Evolutionary conservation across 139 green algal species (phyloP).

Genomic region (Tetradesmus obliquus): DNA sequence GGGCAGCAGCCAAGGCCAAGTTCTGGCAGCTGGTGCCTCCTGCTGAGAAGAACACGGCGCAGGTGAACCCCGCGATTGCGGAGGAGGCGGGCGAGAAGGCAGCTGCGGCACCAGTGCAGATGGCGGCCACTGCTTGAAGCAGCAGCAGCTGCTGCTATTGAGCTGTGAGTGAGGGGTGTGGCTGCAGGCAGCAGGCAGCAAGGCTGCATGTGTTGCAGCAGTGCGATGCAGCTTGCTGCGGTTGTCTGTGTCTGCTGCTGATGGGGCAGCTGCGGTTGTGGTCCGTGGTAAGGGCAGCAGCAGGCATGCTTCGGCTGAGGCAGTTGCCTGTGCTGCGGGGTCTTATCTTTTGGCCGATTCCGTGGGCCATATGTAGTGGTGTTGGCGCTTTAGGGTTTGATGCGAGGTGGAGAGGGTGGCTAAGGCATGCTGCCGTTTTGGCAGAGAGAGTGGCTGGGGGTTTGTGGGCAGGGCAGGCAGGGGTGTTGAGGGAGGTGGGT

Average conservation of each 20-base stretch:
- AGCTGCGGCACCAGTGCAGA: conserved; percentile 1
- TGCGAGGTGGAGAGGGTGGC: background rate
- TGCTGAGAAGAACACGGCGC: conserved; percentile 77
- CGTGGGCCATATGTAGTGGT: background rate
- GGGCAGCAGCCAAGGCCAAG: conserved; percentile 74
- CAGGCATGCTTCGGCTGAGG: background rate
- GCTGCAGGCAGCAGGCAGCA: background rate
- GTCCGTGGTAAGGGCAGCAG: too few relatives aligned
- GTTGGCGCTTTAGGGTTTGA: background rate
- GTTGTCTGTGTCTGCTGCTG: background rate
- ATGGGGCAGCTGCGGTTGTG: background rate
- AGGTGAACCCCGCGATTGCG: conserved; percentile 61
- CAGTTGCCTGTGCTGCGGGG: background rate
- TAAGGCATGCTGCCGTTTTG: background rate
- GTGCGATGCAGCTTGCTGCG: background rate
- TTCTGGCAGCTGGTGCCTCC: conserved; percentile 99
- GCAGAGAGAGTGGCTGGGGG: background rate
- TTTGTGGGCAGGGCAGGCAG: background rate
- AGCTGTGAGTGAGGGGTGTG: background rate
- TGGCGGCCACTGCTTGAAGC: conserved; percentile 32
- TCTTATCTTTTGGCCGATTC: background rate
- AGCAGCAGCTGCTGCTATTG: background rate
- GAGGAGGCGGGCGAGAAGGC: background rate
- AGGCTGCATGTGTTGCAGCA: background rate
- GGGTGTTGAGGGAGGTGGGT: background rate